Conservation (phyloP, 805 yeast genomes). For the Wickerhamiella occidentalis region DNA sequence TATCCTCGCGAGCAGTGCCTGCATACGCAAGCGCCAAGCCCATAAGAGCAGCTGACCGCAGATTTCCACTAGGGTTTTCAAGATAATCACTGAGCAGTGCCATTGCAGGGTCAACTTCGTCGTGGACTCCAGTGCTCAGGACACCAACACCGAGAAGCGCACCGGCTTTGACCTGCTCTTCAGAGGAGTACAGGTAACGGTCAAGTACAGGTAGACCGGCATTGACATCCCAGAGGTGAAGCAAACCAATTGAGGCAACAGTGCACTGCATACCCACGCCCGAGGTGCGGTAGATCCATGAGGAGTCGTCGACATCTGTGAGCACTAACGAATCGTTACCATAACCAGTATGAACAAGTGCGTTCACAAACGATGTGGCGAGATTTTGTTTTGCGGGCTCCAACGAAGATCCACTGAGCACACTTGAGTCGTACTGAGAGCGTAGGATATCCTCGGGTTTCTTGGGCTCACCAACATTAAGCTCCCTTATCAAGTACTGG, state of each 20-base stretch:
- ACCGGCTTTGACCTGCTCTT: constrained; percentile 87
- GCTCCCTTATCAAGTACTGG: constrained; percentile 68
- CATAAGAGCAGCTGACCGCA: constrained; percentile 70
- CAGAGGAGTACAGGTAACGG: constrained; percentile 73
- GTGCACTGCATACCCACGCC: constrained; percentile 86
- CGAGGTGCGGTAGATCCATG: constrained; percentile 87
- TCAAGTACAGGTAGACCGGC: constrained; percentile 86
- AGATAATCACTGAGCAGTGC: constrained; percentile 73
- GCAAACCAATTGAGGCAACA: constrained; percentile 81
- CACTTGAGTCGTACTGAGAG: constrained; percentile 63
- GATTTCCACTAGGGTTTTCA: constrained; percentile 45
- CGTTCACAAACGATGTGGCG: constrained; percentile 89
- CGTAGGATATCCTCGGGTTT: constrained; percentile 92
- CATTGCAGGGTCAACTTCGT: constrained; percentile 87
- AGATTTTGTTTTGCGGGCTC: constrained; percentile 93
- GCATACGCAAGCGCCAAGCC: constrained; percentile 94
- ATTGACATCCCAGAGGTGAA: constrained; percentile 80
- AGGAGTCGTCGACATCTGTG: constrained; percentile 53
- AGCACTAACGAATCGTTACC: constrained; percentile 66
- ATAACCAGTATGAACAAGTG: constrained; percentile 82
- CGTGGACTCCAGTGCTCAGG: constrained; percentile 83
- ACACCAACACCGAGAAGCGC: constrained; percentile 92
- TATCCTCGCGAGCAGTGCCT: constrained; percentile 80
- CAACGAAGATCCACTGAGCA: constrained; percentile 46
- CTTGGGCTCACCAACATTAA: constrained; percentile 78